Evolutionary conservation across 805 yeast genomes (phyloP).

Genomic region (Kuraishia piskuri): DNA sequence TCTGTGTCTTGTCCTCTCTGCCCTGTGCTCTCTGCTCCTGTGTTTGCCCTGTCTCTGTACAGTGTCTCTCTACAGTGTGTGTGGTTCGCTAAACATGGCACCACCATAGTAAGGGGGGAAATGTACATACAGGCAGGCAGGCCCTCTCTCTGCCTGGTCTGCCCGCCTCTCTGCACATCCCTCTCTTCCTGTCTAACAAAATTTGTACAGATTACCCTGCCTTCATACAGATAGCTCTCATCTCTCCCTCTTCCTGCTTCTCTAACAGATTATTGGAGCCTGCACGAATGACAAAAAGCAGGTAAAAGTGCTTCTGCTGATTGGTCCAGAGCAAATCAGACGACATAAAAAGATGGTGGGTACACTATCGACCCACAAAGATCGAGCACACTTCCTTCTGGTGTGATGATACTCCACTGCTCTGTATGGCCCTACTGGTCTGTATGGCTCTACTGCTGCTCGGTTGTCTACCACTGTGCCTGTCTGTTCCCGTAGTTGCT

Average conservation of each 20-base stretch:
- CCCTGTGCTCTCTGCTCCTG: neutral
- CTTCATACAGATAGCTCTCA: no score
- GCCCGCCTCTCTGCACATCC: neutral
- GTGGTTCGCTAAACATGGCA: neutral
- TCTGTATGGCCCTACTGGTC: no score
- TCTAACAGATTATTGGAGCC: neutral
- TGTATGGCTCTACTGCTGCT: no score
- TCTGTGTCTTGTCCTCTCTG: no score
- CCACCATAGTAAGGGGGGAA: neutral
- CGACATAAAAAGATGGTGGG: neutral
- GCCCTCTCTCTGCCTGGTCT: no score
- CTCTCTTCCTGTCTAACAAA: neutral
- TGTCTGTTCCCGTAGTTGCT: no score
- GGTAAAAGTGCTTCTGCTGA: constrained; percentile 4
- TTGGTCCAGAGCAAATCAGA: constrained; percentile 8
- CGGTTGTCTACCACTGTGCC: no score
- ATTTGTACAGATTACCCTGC: neutral
- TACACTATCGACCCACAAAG: neutral
- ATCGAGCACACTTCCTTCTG: no score
- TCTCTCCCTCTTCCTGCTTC: neutral
- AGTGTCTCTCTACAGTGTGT: neutral
- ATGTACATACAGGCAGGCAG: no score
- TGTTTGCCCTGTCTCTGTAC: neutral
- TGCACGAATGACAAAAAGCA: neutral
- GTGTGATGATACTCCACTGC: no score